Evolutionary conservation across 345 rosid genomes (phyloP).

Genomic region (Ceriops tagal): DNA sequence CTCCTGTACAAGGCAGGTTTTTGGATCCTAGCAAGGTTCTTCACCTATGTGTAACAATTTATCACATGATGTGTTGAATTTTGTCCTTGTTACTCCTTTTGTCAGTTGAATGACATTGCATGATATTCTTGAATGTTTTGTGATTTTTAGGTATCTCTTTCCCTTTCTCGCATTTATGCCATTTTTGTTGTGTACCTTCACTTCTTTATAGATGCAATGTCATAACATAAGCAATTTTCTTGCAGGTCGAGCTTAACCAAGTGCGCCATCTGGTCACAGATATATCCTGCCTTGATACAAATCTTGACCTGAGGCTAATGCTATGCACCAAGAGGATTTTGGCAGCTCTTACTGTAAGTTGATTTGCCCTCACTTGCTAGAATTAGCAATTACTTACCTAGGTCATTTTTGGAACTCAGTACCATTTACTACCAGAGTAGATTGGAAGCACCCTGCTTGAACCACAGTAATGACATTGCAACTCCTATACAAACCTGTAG

Average conservation of each 20-base stretch:
- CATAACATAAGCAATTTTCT: slow-evolving; percentile 9
- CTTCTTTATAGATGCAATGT: not conserved
- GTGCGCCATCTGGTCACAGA: slow-evolving; percentile 53
- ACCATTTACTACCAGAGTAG: too few relatives aligned
- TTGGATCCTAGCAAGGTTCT: not conserved
- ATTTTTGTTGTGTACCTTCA: not conserved
- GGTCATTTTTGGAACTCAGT: too few relatives aligned
- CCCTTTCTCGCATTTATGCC: not conserved
- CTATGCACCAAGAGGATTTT: slow-evolving; percentile 42
- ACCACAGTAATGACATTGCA: too few relatives aligned
- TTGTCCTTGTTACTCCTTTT: not conserved
- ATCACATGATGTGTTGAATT: not conserved
- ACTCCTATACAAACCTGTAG: too few relatives aligned
- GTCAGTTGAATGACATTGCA: not conserved
- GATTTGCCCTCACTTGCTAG: not conserved
- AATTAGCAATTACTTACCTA: too few relatives aligned
- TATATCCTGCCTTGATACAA: slow-evolving; percentile 52
- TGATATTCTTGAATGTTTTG: not conserved
- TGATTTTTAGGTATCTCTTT: not conserved
- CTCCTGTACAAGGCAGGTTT: slow-evolving; percentile 54
- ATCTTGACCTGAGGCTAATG: slow-evolving; percentile 67
- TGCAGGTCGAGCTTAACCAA: slow-evolving; percentile 44
- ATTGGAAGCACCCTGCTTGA: too few relatives aligned
- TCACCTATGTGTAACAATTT: not conserved
- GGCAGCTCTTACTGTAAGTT: slow-evolving; percentile 40